A percentile compares a stretch with the other conserved stretches of the same genome.
Conservation (phyloP, 306 rosid species). For the Cucurbita ficifolia region DNA sequence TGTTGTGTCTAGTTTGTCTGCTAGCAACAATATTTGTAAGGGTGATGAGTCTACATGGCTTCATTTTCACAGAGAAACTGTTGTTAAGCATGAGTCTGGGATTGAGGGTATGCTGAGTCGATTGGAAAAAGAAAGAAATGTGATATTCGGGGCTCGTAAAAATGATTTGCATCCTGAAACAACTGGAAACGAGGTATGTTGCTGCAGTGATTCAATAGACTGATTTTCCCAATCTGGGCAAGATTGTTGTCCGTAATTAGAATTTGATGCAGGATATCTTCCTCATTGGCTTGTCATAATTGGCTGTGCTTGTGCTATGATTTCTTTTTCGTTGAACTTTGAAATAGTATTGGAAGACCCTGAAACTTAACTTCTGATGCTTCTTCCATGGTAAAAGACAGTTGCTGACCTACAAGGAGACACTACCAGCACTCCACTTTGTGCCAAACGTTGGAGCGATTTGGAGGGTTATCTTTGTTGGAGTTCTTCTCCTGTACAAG, state of each 20-base stretch:
- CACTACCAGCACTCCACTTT: conserved; percentile 22
- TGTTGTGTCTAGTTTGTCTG: background rate
- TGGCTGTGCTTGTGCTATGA: background rate
- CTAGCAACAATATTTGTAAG: background rate
- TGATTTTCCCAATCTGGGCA: background rate
- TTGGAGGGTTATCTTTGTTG: conserved; percentile 19
- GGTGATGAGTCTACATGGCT: background rate
- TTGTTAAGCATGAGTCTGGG: conserved; percentile 41
- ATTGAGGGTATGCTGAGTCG: conserved; percentile 82
- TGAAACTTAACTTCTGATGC: conserved; percentile 26
- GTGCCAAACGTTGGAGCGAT: conserved; percentile 19
- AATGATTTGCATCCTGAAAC: conserved; percentile 21
- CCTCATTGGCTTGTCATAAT: background rate
- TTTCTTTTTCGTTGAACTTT: background rate
- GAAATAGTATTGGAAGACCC: conserved; percentile 5
- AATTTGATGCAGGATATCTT: background rate
- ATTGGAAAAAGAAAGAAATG: conserved; percentile 59
- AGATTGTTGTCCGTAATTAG: background rate
- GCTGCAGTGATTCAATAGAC: background rate
- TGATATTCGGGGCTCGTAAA: conserved; percentile 22
- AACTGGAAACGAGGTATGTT: conserved; percentile 26
- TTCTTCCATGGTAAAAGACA: conserved; percentile 46
- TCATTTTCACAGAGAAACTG: conserved; percentile 29
- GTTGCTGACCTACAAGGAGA: conserved; percentile 25
- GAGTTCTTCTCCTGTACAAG: conserved; percentile 15